phyloP scores from a whole-genome alignment of 129 eudicot genomes.

The Calendula officinalis region DNA sequence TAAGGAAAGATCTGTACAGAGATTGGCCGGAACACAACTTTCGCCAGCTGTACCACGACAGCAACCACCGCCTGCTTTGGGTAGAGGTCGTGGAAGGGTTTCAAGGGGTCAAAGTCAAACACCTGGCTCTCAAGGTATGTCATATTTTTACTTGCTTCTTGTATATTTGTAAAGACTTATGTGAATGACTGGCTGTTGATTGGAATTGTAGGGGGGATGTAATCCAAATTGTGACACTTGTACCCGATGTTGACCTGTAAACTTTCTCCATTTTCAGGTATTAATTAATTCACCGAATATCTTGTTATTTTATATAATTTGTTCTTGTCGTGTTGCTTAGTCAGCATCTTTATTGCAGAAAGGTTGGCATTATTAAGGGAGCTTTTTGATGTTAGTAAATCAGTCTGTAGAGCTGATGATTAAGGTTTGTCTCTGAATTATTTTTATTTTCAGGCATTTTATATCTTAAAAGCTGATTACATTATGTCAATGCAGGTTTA shows the following conservation, averaged over 20 bases:
- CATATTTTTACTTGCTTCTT: not conserved
- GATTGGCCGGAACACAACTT: slow-evolving; percentile 44
- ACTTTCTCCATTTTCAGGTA: slow-evolving; percentile 18
- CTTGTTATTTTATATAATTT: too few species aligned
- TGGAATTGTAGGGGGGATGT: slow-evolving; percentile 25
- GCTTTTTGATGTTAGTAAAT: slow-evolving; percentile 1
- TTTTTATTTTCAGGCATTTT: not conserved
- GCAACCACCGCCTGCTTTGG: too few species aligned
- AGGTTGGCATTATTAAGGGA: slow-evolving; percentile 12
- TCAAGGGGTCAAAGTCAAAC: slow-evolving; percentile 48
- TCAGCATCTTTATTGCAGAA: slow-evolving; percentile 23
- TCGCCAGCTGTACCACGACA: too few species aligned
- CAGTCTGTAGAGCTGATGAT: slow-evolving; percentile 9
- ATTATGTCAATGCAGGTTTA: slow-evolving; percentile 11
- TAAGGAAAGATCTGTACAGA: slow-evolving; percentile 43
- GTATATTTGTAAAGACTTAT: not conserved
- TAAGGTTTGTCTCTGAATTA: slow-evolving; percentile 18
- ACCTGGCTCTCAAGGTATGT: slow-evolving; percentile 49
- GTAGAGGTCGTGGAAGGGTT: slow-evolving; percentile 67
- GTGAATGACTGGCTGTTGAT: not conserved
- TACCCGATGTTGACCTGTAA: slow-evolving; percentile 10
- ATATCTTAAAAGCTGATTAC: not conserved
- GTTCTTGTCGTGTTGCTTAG: not conserved
- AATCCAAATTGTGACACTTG: slow-evolving; percentile 4
- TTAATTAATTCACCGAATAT: too few species aligned